Evolutionary conservation across 202 grass and related monocot genomes (phyloP).

Genomic region (Eragrostis tef): DNA sequence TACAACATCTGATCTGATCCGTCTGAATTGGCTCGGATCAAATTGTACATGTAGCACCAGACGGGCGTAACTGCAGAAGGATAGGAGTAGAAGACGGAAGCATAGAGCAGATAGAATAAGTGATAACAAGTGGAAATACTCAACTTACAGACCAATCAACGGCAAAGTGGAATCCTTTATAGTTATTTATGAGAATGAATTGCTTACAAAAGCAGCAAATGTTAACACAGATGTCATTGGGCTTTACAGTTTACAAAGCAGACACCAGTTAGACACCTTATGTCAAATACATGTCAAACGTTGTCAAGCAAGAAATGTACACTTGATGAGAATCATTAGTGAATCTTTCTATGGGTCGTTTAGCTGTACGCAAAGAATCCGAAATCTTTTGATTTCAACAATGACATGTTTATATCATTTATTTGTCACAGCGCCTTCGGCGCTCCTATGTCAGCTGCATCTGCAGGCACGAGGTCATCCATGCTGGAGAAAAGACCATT

Average conservation of each 20-base stretch:
- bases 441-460: constrained; percentile 8
- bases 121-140: no score
- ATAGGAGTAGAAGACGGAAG: no score
- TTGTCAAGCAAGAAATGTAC: constrained; percentile 45
- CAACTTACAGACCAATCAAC: no score
- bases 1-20: no score
- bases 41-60: no score
- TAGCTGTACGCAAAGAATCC: constrained; percentile 47
- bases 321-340: constrained; percentile 46
- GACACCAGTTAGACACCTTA: constrained; percentile 37
- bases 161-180: not conserved
- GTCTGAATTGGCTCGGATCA: no score
- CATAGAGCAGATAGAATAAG: no score
- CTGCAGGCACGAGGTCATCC: not conserved
- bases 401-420: constrained; percentile 34
- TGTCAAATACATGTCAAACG: constrained; percentile 46
- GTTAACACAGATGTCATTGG: constrained; percentile 11
- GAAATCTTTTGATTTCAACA: constrained; percentile 35
- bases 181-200: constrained; percentile 15
- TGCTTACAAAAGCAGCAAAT: constrained; percentile 15
- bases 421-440: constrained; percentile 41
- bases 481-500: not conserved
- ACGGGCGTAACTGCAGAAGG: no score
- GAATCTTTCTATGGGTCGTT: constrained; percentile 37
- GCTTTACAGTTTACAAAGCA: constrained; percentile 30